Conservation (phyloP, 2,329 filamentous ascomycete species). For the Alternaria brassicae region DNA sequence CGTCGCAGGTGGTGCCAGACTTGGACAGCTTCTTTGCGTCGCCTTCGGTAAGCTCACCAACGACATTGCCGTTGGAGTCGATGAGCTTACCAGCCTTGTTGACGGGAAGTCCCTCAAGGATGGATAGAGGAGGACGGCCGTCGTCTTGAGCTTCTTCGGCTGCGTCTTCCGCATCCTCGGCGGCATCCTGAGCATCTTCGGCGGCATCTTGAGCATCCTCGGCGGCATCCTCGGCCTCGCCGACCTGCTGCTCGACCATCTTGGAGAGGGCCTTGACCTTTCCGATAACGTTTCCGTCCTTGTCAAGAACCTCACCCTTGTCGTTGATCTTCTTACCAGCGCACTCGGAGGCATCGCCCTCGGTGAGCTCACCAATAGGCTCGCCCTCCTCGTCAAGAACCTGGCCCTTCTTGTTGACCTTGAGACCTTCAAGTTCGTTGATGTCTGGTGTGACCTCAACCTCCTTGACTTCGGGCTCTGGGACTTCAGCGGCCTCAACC, state of each 20-base stretch:
- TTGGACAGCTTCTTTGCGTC: constrained; percentile 62
- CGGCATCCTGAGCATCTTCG: constrained; percentile 44
- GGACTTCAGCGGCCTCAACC: constrained; percentile 29
- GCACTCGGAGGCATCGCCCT: constrained; percentile 67
- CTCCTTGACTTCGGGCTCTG: constrained; percentile 50
- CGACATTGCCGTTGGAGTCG: constrained; percentile 54
- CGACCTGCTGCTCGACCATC: constrained; percentile 47
- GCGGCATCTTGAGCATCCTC: constrained; percentile 18
- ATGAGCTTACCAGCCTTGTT: constrained; percentile 62
- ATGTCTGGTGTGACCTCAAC: constrained; percentile 54
- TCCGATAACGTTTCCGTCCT: constrained; percentile 68
- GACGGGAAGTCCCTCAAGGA: constrained; percentile 58
- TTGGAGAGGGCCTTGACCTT: constrained; percentile 63
- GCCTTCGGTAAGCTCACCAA: constrained; percentile 59
- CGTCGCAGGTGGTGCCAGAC: constrained; percentile 54
- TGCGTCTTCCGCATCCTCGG: constrained; percentile 42
- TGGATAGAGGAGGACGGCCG: constrained; percentile 56
- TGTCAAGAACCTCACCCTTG: constrained; percentile 70
- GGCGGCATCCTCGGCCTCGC: constrained; percentile 38
- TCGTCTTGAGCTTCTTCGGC: constrained; percentile 44
- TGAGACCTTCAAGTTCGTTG: constrained; percentile 59
- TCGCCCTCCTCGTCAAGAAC: constrained; percentile 62
- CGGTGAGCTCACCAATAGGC: constrained; percentile 60
- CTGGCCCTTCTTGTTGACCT: constrained; percentile 66
- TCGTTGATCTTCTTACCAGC: constrained; percentile 71